These are phyloP conservation scores for Glarea lozoyensis DNA, from an alignment of 495 filamentous ascomycete genomes.

Conservation along the genomic window DNA sequence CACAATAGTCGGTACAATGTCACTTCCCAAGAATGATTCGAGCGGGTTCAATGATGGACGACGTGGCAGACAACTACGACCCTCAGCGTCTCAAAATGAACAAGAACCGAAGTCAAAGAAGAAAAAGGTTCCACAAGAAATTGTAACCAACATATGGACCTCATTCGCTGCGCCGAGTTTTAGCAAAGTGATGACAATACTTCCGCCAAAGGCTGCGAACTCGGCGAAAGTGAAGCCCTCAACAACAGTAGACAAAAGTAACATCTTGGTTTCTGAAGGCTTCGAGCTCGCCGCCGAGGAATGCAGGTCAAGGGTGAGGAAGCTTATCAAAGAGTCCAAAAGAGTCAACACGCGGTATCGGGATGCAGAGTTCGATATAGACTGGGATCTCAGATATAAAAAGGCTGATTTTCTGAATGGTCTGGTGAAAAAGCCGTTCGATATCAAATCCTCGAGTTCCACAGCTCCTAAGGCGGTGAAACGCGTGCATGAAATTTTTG, in stretches of 20 bases:
- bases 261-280: constrained; percentile 30
- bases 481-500: constrained; percentile 75
- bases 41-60: constrained; percentile 8
- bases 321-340: constrained; percentile 75
- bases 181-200: constrained; percentile 34
- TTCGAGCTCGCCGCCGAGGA: constrained; percentile 55
- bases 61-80: neutral
- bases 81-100: neutral
- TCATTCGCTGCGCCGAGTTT: constrained; percentile 60
- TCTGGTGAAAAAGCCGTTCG: constrained; percentile 29
- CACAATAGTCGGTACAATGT: too few relatives aligned
- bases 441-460: constrained; percentile 9
- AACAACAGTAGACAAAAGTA: constrained; percentile 31
- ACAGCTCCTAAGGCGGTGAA: constrained; percentile 52
- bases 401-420: constrained; percentile 55
- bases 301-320: constrained; percentile 66
- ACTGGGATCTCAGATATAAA: constrained; percentile 29
- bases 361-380: constrained; percentile 86
- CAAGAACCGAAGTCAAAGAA: constrained; percentile 13
- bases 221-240: neutral
- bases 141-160: constrained; percentile 69
- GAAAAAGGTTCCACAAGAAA: constrained; percentile 57
- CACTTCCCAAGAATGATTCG: too few relatives aligned
- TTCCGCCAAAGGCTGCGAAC: constrained; percentile 1
- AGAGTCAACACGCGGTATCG: constrained; percentile 85